phyloP scores from a whole-genome alignment of 805 yeast species.

The Limtongia smithiae region DNA sequence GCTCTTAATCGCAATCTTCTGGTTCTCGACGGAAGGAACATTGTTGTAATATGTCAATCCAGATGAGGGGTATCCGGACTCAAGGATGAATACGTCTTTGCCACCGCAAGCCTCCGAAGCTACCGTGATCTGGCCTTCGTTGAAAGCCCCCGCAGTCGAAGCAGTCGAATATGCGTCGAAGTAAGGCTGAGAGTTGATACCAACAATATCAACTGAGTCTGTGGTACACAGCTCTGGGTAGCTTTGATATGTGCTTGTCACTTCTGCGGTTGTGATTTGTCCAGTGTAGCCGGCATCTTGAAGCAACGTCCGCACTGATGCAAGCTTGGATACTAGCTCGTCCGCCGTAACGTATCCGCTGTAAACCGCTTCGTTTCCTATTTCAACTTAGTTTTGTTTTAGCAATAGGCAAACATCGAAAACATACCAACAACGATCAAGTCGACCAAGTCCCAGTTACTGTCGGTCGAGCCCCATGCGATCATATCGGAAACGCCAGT shows the following conservation, averaged over 20 bases:
- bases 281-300: conserved; percentile 73
- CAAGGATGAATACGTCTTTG: conserved; percentile 67
- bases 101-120: conserved; percentile 56
- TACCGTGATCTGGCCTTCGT: conserved; percentile 56
- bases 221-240: conserved; percentile 65
- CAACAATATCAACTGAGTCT: conserved; percentile 71
- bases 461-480: conserved; percentile 46
- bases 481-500: conserved; percentile 53
- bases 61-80: conserved; percentile 93
- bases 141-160: conserved; percentile 64
- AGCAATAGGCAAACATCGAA: background rate
- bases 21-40: conserved; percentile 74
- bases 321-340: conserved; percentile 63
- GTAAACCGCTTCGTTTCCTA: conserved; percentile 81
- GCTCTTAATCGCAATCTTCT: conserved; percentile 53
- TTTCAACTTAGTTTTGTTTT: background rate
- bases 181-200: conserved; percentile 81
- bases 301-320: conserved; percentile 57
- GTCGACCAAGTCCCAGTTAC: conserved; percentile 66
- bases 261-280: conserved; percentile 77
- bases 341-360: conserved; percentile 56
- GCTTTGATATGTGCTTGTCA: conserved; percentile 67
- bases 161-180: conserved; percentile 66
- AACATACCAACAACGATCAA: conserved; percentile 53
- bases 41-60: conserved; percentile 79